Conservation (phyloP, 2,329 filamentous ascomycete genomes). For the Monosporascus sp. region DNA sequence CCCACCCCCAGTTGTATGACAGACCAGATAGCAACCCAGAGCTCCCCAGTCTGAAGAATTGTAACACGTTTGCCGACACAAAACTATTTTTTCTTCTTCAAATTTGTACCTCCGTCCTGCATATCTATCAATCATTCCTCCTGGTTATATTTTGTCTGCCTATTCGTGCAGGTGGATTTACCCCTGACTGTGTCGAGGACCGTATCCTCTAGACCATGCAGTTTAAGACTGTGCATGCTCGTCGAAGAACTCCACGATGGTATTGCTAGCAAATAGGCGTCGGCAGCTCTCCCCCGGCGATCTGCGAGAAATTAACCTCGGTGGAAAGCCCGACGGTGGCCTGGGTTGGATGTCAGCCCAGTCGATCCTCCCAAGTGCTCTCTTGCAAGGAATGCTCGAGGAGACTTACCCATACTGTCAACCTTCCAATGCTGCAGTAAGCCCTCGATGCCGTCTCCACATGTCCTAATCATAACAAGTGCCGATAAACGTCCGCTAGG, state of each 20-base stretch:
- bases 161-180: no score
- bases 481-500: not conserved
- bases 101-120: no score
- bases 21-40: no score
- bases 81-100: no score
- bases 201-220: no score
- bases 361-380: not conserved
- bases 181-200: no score
- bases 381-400: not conserved
- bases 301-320: constrained; percentile 37
- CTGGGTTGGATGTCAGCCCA: constrained; percentile 8
- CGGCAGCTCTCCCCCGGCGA: constrained; percentile 32
- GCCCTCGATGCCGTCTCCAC: constrained; percentile 25
- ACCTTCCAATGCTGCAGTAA: constrained; percentile 40
- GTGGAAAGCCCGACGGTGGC: constrained; percentile 41
- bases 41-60: no score
- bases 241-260: constrained; percentile 41
- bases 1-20: no score
- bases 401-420: constrained; percentile 32
- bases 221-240: constrained; percentile 23
- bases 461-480: constrained; percentile 24
- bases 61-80: no score
- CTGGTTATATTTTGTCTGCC: no score
- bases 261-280: constrained; percentile 36
- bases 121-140: no score